phyloP scores from a whole-genome alignment of 805 yeast species.

The Candida pseudoglaebosa region DNA sequence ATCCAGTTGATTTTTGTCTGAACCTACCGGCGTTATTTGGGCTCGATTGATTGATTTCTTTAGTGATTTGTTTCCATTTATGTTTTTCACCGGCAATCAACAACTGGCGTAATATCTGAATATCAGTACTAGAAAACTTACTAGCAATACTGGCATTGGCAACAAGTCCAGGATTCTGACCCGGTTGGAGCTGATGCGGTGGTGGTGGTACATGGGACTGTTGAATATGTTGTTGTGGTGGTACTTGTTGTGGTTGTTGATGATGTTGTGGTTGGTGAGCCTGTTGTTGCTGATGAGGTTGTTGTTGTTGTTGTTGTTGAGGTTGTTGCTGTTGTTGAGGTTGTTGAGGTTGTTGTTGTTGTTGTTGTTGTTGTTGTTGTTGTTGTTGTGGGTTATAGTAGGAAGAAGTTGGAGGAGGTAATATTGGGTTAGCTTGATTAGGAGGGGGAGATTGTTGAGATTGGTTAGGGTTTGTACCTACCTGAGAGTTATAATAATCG shows the following conservation, averaged over 20 bases:
- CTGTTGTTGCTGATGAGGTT: slow-evolving; percentile 1
- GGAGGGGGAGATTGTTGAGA: slow-evolving; percentile 1
- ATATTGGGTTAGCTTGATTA: slow-evolving; percentile 4
- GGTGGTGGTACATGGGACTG: slow-evolving; percentile 5
- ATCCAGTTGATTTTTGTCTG: slow-evolving; percentile 7
- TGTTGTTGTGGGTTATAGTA: slow-evolving; percentile 6
- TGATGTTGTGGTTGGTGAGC: slow-evolving; percentile 4
- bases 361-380: slow-evolving; percentile 5
- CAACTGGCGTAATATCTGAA: slow-evolving; percentile 43
- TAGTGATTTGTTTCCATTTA: slow-evolving; percentile 59
- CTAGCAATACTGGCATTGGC: slow-evolving; percentile 9
- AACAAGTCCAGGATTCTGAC: slow-evolving; percentile 3
- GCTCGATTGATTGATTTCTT: slow-evolving; percentile 20
- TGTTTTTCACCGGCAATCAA: slow-evolving; percentile 51
- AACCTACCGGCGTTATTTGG: slow-evolving; percentile 6
- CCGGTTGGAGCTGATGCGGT: slow-evolving; percentile 7
- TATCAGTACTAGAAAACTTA: slow-evolving; percentile 42
- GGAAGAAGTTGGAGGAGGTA: slow-evolving; percentile 3
- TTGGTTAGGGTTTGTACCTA: neutral
- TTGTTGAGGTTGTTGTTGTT: slow-evolving; percentile 6
- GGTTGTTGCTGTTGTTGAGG: slow-evolving; percentile 11
- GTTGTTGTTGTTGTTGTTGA: slow-evolving; percentile 5
- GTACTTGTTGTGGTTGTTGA: slow-evolving; percentile 3
- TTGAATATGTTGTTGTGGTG: slow-evolving; percentile 2
- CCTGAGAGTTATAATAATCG: slow-evolving; percentile 3